phyloP scores from a whole-genome alignment of 805 yeast species.

The Cyberlindnera americana region DNA sequence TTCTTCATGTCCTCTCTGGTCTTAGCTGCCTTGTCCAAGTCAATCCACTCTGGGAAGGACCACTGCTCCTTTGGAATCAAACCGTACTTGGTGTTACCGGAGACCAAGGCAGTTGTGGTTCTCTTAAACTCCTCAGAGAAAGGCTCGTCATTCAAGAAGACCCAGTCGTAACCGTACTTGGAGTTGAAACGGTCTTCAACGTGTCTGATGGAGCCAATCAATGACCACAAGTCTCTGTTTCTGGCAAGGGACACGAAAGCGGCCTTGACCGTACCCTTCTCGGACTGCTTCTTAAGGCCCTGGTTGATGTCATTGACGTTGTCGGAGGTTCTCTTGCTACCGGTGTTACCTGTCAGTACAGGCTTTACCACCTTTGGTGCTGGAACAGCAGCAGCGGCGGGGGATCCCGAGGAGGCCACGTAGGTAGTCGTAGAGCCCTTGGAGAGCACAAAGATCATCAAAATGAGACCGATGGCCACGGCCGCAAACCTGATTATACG shows the following conservation, averaged over 20 bases:
- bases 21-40: constrained; percentile 44
- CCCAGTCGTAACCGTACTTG: constrained; percentile 70
- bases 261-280: constrained; percentile 43
- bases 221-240: constrained; percentile 56
- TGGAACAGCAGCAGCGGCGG: constrained; percentile 7
- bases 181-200: constrained; percentile 68
- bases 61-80: constrained; percentile 59
- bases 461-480: constrained; percentile 24
- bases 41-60: constrained; percentile 67
- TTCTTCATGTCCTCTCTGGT: constrained; percentile 43
- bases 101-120: constrained; percentile 45
- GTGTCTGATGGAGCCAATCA: constrained; percentile 57
- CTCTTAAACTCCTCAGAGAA: constrained; percentile 55
- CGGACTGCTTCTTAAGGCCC: constrained; percentile 23
- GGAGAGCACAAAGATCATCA: constrained; percentile 26
- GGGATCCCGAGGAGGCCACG: constrained; percentile 15
- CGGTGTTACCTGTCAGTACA: constrained; percentile 10
- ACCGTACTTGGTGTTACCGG: constrained; percentile 65
- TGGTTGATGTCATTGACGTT: constrained; percentile 15
- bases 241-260: constrained; percentile 68
- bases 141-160: constrained; percentile 67
- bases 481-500: constrained; percentile 27
- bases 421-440: constrained; percentile 28
- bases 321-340: constrained; percentile 11
- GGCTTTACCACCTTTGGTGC: constrained; percentile 15